These are phyloP conservation scores for Carex littledalei DNA, from an alignment of 176 grass and related monocot genomes.

Conservation along the genomic window DNA sequence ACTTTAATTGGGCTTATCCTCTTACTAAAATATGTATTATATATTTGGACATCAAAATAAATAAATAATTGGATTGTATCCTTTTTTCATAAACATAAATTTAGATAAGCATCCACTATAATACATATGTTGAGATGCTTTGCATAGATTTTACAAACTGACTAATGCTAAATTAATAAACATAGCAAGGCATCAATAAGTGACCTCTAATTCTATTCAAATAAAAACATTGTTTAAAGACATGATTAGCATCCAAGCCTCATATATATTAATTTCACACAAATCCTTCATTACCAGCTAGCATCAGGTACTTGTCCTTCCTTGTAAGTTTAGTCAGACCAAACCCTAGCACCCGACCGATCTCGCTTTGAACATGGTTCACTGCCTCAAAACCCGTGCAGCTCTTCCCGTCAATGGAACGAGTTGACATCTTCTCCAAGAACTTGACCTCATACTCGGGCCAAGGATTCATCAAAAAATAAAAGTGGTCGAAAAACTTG, in stretches of 20 bases:
- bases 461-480: constrained; percentile 72
- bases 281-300: constrained; percentile 58
- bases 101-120: background rate
- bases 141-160: background rate
- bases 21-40: too few species aligned
- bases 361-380: constrained; percentile 65
- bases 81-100: too few species aligned
- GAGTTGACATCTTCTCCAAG: constrained; percentile 42
- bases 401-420: constrained; percentile 10
- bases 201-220: background rate
- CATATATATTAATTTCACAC: background rate
- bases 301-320: constrained; percentile 63
- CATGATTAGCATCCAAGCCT: background rate
- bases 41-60: background rate
- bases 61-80: background rate
- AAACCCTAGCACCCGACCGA: constrained; percentile 45
- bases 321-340: constrained; percentile 54
- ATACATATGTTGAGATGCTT: background rate
- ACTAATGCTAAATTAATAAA: background rate
- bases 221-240: background rate
- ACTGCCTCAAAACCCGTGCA: constrained; percentile 47
- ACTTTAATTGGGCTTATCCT: background rate
- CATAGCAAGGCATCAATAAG: background rate
- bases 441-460: constrained; percentile 49
- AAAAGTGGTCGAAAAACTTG: constrained; percentile 68